Conservation (phyloP, 345 rosid species). For the Trapa bicornis region DNA sequence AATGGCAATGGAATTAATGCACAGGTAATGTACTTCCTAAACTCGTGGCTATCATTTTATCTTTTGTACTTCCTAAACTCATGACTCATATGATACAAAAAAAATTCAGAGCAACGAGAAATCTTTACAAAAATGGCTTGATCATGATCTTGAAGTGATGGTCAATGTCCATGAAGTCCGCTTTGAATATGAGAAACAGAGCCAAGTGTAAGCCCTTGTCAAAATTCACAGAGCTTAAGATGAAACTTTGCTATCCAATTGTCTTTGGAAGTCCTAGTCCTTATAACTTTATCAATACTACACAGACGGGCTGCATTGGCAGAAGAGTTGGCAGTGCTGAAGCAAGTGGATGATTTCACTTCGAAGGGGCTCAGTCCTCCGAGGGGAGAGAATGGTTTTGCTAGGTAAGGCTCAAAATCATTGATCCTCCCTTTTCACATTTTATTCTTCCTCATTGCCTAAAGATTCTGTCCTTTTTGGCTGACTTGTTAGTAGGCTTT, state of each 20-base stretch:
- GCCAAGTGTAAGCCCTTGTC: slow-evolving; percentile 66
- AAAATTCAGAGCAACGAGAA: slow-evolving; percentile 69
- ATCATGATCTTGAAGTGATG: slow-evolving; percentile 96
- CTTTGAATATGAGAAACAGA: slow-evolving; percentile 89
- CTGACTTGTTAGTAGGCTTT: not conserved
- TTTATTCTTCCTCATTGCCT: not conserved
- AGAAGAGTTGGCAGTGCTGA: slow-evolving; percentile 79
- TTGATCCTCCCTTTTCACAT: not conserved
- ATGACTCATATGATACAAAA: slow-evolving; percentile 4
- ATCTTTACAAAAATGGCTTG: slow-evolving; percentile 84
- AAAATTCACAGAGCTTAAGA: not conserved
- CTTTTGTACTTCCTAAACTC: not conserved
- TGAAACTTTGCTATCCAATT: not conserved
- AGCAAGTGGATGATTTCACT: slow-evolving; percentile 82
- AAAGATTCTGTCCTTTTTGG: not conserved
- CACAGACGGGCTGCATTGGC: slow-evolving; percentile 87
- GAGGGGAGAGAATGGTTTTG: slow-evolving; percentile 80
- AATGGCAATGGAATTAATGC: slow-evolving; percentile 75
- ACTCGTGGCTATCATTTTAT: not conserved
- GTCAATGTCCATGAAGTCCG: slow-evolving; percentile 99
- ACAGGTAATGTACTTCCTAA: slow-evolving; percentile 35
- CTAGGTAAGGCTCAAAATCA: slow-evolving; percentile 36
- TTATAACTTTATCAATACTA: not conserved
- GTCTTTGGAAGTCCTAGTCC: not conserved
- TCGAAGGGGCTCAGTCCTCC: slow-evolving; percentile 90